A percentile compares a stretch with the other conserved stretches of the same genome.
phyloP scores from a whole-genome alignment of 805 yeast species.

The Myxozyma udenii region DNA sequence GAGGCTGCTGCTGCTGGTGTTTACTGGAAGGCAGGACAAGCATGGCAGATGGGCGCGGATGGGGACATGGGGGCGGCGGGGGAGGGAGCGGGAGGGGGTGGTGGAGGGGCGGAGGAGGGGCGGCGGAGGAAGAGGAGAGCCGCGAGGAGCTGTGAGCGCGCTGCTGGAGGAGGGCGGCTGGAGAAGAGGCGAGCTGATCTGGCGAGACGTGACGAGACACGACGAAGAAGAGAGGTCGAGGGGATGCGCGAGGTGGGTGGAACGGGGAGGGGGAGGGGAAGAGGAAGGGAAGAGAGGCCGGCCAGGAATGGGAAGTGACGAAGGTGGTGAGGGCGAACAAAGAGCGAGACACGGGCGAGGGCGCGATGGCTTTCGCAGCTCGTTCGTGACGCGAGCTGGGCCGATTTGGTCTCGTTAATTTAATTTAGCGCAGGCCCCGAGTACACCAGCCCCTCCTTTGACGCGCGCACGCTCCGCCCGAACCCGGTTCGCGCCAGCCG shows the following conservation, averaged over 20 bases:
- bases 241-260: not conserved
- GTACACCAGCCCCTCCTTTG: too few relatives aligned
- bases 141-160: not conserved
- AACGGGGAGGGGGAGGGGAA: not conserved
- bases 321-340: not conserved
- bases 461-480: too few relatives aligned
- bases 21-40: too few relatives aligned
- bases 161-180: not conserved
- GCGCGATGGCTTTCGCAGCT: too few relatives aligned
- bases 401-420: too few relatives aligned
- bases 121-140: not conserved
- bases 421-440: too few relatives aligned
- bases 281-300: not conserved
- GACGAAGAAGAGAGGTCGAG: conserved; percentile 1
- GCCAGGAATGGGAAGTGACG: not conserved
- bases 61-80: not conserved
- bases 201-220: not conserved
- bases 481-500: too few relatives aligned
- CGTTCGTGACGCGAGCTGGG: too few relatives aligned
- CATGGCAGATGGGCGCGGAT: not conserved
- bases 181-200: too few relatives aligned
- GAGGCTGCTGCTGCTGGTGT: too few relatives aligned
- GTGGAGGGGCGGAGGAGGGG: not conserved
- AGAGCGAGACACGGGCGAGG: not conserved
- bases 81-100: conserved; percentile 2